These are phyloP conservation scores for Paraurostyla sp. DNA, from an alignment of 73 alveolate genomes.

Conservation along the genomic window DNA sequence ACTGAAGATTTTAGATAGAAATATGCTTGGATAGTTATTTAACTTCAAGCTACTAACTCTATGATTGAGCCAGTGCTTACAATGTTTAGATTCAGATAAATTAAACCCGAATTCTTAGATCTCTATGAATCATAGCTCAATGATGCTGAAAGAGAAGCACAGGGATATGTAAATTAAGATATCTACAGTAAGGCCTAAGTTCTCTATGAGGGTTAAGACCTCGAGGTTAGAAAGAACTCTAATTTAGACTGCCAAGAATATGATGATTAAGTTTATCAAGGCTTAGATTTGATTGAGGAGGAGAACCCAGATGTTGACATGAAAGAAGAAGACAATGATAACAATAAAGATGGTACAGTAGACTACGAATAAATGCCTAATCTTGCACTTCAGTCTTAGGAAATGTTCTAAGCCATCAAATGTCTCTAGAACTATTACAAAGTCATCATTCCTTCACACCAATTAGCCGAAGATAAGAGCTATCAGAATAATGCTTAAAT, in stretches of 20 bases:
- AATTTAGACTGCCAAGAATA: not conserved
- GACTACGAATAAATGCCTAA: constrained; percentile 1
- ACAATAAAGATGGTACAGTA: not conserved
- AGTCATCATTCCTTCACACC: constrained; percentile 46
- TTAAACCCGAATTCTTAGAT: constrained; percentile 41
- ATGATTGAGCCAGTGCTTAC: constrained; percentile 75
- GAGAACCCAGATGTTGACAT: not conserved
- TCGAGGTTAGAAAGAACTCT: not conserved
- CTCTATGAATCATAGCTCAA: not conserved
- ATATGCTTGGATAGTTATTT: constrained; percentile 73
- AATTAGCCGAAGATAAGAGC: not conserved
- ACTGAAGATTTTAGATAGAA: constrained; percentile 70
- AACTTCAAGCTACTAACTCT: constrained; percentile 70
- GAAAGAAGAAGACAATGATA: not conserved
- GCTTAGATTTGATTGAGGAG: not conserved
- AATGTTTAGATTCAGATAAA: constrained; percentile 66
- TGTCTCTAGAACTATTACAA: constrained; percentile 36
- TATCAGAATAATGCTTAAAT: not conserved
- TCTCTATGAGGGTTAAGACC: not conserved
- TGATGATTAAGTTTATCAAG: constrained; percentile 6
- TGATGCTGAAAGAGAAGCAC: not conserved
- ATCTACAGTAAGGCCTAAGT: not conserved
- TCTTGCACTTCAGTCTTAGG: not conserved
- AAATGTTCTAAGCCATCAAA: not conserved
- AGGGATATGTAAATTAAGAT: not conserved